Evolutionary conservation across 2,329 filamentous ascomycete genomes (phyloP), one percentile per base, ranked within the genome.

Genomic region (Aspergillus sp.): DNA sequence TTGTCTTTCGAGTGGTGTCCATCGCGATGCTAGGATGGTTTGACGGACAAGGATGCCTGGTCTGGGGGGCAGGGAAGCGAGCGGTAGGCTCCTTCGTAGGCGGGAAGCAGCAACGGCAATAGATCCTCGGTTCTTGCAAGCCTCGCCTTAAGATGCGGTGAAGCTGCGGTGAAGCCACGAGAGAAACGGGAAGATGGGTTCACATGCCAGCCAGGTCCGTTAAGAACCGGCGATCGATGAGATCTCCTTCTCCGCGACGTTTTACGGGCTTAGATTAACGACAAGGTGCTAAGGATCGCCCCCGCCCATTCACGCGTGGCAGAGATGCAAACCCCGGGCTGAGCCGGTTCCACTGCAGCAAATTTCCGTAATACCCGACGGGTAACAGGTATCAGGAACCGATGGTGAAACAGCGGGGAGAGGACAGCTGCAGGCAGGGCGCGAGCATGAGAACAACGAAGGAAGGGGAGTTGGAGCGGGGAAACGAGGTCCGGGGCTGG

Each of bases 221-320:
- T 40, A 52, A 40, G 31, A 41, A 35, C 55, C 47, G 41, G 55
- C 47, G 43, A 57, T 57, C 43, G 35, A 37, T 52, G 47, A 47
- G 48, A 45, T 40, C 48, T 23, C 39, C 35, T 44, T 46, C 54
- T 41, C 55, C 48, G 55, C 55, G 48, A 56, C 21, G 39, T 46
- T 46, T 43, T 4, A 57, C 43, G 21, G 48, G 12, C 21, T 48
- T 48, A 48, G 37, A 52, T 52, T 52, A 52, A 41, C 11, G 33
- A 15, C 45, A 14, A 50, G 41, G n/a, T 45, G 47, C 37, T 56
- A 51, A 46, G 31, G 41, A 23, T 51, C 47, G 31, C 33, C 54
- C 54, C 54, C 54, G 54, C 54, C 41, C 27, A 27, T 52, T 45
- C 47, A 41, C 54, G 54, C 48, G 48, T 56, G 48, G 54, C 54